phyloP scores from a whole-genome alignment of 345 rosid species.

The Odontarrhena argentea region DNA sequence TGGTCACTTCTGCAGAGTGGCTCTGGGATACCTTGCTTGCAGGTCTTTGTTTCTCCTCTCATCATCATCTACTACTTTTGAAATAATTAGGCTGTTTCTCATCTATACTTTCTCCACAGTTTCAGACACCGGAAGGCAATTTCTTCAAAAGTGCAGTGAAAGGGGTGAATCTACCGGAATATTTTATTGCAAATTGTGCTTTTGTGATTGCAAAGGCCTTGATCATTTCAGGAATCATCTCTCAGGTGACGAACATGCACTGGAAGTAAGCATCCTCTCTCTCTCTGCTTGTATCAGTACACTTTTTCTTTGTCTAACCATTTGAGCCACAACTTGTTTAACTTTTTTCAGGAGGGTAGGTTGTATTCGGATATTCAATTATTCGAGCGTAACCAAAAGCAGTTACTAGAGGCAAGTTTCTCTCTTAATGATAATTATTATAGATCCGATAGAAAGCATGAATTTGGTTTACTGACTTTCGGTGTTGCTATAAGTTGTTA shows the following conservation, averaged over 20 bases:
- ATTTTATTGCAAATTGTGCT: constrained; percentile 12
- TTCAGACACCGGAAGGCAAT: neutral
- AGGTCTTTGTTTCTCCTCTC: constrained; percentile 12
- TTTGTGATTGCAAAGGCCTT: neutral
- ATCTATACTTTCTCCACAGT: too few species aligned
- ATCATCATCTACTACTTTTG: neutral
- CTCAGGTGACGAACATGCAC: neutral
- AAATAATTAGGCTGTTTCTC: too few species aligned
- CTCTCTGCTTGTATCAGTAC: neutral
- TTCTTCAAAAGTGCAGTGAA: neutral
- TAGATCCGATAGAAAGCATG: too few species aligned
- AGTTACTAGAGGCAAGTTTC: too few species aligned
- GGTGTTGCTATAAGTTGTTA: too few species aligned
- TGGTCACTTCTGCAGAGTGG: constrained; percentile 30
- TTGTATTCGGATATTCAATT: too few species aligned
- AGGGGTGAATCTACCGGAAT: constrained; percentile 13
- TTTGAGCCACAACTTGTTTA: constrained; percentile 3
- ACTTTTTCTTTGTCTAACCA: constrained; percentile 3
- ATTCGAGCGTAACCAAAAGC: too few species aligned
- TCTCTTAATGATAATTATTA: too few species aligned
- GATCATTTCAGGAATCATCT: constrained; percentile 12
- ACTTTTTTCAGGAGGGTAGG: too few species aligned
- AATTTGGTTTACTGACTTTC: too few species aligned
- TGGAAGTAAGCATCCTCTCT: constrained; percentile 10
- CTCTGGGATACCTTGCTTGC: constrained; percentile 27